These are phyloP conservation scores for Bodo saltans DNA, from an alignment of 78 protist species.

Conservation along the genomic window DNA sequence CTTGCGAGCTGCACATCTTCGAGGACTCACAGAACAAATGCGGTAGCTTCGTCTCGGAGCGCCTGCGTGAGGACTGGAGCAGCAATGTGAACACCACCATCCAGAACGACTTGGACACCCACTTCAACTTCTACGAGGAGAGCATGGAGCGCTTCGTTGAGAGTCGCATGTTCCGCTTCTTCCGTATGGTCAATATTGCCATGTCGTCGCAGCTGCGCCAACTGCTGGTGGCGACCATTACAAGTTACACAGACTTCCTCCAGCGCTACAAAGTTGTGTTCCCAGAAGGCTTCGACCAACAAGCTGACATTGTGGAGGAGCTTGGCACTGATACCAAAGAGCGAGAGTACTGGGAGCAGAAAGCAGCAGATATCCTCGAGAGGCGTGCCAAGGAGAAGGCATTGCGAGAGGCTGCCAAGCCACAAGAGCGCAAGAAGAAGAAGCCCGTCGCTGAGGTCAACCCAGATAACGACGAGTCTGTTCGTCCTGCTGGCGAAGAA, in stretches of 20 bases:
- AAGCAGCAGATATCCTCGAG: not conserved
- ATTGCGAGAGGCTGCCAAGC: not conserved
- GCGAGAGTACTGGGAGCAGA: not conserved
- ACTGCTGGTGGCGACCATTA: not conserved
- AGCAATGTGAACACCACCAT: slow-evolving; percentile 19
- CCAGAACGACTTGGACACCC: slow-evolving; percentile 35
- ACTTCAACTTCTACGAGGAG: slow-evolving; percentile 43
- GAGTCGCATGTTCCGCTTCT: slow-evolving; percentile 30
- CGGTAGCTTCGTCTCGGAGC: not conserved
- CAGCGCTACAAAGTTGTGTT: not conserved
- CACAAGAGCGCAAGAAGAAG: not conserved
- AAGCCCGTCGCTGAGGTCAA: not conserved
- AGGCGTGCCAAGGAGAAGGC: not conserved
- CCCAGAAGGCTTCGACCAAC: slow-evolving; percentile 7
- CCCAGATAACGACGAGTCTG: not conserved
- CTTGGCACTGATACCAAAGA: not conserved
- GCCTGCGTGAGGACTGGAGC: slow-evolving; percentile 29
- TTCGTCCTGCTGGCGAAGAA: not conserved
- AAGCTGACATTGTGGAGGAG: not conserved
- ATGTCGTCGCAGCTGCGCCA: slow-evolving; percentile 30
- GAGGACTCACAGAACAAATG: not conserved
- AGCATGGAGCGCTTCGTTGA: slow-evolving; percentile 13
- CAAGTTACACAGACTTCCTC: slow-evolving; percentile 14
- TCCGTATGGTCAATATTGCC: slow-evolving; percentile 29
- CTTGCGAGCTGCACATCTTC: slow-evolving; percentile 37